Conservation (phyloP, 2,329 filamentous ascomycete species). For the Exophiala sp. region DNA sequence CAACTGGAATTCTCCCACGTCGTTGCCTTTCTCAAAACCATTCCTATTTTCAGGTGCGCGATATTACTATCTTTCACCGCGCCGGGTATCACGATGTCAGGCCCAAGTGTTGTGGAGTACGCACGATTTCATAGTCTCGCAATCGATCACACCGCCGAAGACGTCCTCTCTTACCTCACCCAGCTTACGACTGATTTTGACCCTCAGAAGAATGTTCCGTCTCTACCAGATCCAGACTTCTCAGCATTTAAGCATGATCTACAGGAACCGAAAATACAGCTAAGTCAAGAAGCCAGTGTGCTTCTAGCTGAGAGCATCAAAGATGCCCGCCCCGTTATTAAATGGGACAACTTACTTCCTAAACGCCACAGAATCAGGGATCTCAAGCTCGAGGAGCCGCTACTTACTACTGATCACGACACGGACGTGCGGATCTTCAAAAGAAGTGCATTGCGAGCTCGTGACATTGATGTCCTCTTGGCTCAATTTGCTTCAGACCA, state of each 20-base stretch:
- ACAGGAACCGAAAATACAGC: slow-evolving; percentile 34
- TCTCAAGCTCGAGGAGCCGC: slow-evolving; percentile 46
- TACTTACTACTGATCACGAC: slow-evolving; percentile 42
- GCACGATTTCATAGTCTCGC: slow-evolving; percentile 46
- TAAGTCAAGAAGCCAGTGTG: slow-evolving; percentile 32
- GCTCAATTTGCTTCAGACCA: not conserved
- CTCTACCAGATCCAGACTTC: slow-evolving; percentile 27
- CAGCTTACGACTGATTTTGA: not conserved
- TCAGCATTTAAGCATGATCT: slow-evolving; percentile 22
- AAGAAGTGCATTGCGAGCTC: slow-evolving; percentile 5
- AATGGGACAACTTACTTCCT: slow-evolving; percentile 26
- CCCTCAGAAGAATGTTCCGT: slow-evolving; percentile 10
- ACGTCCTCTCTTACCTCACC: slow-evolving; percentile 26
- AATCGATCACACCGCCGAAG: slow-evolving; percentile 34
- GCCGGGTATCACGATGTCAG: slow-evolving; percentile 23
- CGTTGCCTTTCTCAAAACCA: not conserved
- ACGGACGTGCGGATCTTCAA: slow-evolving; percentile 43
- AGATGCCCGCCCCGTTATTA: slow-evolving; percentile 14
- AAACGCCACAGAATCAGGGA: slow-evolving; percentile 25
- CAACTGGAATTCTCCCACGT: too few relatives aligned
- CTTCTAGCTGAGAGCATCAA: slow-evolving; percentile 34
- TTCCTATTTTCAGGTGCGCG: not conserved
- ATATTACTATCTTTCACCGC: not conserved
- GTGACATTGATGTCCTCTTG: not conserved
- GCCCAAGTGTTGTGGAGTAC: slow-evolving; percentile 45